A percentile compares a stretch with the other conserved stretches of the same genome.
These are phyloP conservation scores for Populus ilicifolia DNA, from an alignment of 345 rosid genomes.

Conservation along the genomic window DNA sequence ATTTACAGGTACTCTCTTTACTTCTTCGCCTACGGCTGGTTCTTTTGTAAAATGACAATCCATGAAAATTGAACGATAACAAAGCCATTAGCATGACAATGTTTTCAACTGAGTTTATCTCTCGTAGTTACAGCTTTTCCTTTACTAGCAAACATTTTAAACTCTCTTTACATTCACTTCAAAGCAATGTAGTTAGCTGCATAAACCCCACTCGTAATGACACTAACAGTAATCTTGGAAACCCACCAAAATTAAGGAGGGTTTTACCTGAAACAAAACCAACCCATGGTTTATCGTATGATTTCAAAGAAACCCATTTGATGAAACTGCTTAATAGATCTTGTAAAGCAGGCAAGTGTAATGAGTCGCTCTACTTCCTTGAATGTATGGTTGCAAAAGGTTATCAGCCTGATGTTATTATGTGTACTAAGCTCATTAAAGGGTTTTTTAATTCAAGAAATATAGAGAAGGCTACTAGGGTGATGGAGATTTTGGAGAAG, in stretches of 20 bases:
- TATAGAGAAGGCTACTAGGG: conserved; percentile 55
- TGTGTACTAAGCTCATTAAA: conserved; percentile 77
- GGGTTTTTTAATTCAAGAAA: conserved; percentile 57
- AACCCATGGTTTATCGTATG: conserved; percentile 47
- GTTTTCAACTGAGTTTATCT: conserved; percentile 34
- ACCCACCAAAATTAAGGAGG: conserved; percentile 13
- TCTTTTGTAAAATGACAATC: conserved; percentile 3
- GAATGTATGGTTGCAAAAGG: conserved; percentile 62
- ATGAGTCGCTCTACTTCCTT: conserved; percentile 64
- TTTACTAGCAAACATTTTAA: conserved; percentile 22
- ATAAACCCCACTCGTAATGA: conserved; percentile 8
- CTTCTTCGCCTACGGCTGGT: background rate
- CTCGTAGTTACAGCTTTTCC: conserved; percentile 15
- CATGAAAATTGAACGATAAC: conserved; percentile 9
- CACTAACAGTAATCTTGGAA: conserved; percentile 5
- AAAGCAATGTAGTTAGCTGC: conserved; percentile 18
- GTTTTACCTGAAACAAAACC: conserved; percentile 40
- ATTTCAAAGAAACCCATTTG: conserved; percentile 54
- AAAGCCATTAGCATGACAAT: conserved; percentile 24
- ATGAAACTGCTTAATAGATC: conserved; percentile 54
- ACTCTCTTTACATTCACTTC: conserved; percentile 32
- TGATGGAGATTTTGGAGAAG: conserved; percentile 71
- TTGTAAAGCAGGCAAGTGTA: conserved; percentile 53
- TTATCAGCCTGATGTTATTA: conserved; percentile 58
- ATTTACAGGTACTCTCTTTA: background rate